These are phyloP conservation scores for Ordospora colligata DNA, from an alignment of 371 early-diverging fungal genomes.

Conservation along the genomic window DNA sequence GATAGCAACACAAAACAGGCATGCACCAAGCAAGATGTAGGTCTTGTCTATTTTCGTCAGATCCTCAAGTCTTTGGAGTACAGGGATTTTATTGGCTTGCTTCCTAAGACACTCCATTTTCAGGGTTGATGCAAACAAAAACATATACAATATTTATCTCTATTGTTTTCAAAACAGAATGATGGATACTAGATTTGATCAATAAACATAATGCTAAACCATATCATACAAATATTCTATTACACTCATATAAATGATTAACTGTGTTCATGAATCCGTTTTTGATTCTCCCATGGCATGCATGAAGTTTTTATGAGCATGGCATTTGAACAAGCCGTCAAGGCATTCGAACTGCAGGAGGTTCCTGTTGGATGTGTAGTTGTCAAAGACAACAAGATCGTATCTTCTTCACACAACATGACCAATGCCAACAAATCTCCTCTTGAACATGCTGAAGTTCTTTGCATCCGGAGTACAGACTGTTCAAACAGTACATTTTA, in stretches of 20 bases:
- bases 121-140: constrained; percentile 27
- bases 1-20: constrained; percentile 23
- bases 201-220: too few relatives aligned
- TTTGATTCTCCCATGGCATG: not conserved
- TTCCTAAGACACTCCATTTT: constrained; percentile 56
- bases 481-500: constrained; percentile 64
- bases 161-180: not conserved
- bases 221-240: too few relatives aligned
- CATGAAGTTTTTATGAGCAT: constrained; percentile 47
- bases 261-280: too few relatives aligned
- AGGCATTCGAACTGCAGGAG: constrained; percentile 73
- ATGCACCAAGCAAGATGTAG: constrained; percentile 40
- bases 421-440: constrained; percentile 64
- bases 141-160: constrained; percentile 40
- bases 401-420: constrained; percentile 71
- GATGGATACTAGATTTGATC: too few relatives aligned
- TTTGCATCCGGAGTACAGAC: constrained; percentile 46
- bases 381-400: constrained; percentile 72
- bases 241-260: too few relatives aligned
- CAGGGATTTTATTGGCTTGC: constrained; percentile 45
- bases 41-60: constrained; percentile 41
- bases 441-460: constrained; percentile 45
- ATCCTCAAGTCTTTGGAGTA: constrained; percentile 44
- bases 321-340: constrained; percentile 65
- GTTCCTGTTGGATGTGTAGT: constrained; percentile 97